Conservation (phyloP, 192 early-diverging fungal genomes). For the Linderina pennispora region DNA sequence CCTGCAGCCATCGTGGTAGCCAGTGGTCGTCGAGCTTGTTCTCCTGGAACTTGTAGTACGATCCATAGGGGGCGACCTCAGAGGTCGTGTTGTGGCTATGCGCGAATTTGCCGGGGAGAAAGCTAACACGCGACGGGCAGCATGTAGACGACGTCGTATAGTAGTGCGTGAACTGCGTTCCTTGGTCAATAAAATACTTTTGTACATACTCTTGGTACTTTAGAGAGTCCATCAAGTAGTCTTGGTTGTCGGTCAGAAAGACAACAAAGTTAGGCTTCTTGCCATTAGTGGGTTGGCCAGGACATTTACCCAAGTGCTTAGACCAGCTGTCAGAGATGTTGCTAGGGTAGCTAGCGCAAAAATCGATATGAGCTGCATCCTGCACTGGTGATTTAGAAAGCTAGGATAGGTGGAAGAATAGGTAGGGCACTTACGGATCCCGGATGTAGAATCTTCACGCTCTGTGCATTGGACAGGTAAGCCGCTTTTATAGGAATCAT, state of each 20-base stretch:
- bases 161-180: slow-evolving; percentile 55
- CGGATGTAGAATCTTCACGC: too few species aligned
- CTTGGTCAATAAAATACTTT: slow-evolving; percentile 53
- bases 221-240: slow-evolving; percentile 48
- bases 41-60: slow-evolving; percentile 37
- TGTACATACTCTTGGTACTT: slow-evolving; percentile 57
- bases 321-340: too few species aligned
- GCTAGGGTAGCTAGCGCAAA: too few species aligned
- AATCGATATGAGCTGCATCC: too few species aligned
- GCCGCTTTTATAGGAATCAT: too few species aligned
- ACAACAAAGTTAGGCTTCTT: slow-evolving; percentile 61
- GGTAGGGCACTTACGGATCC: too few species aligned
- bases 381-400: too few species aligned
- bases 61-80: slow-evolving; percentile 25
- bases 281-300: too few species aligned
- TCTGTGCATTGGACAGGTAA: too few species aligned
- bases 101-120: slow-evolving; percentile 56
- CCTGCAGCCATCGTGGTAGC: slow-evolving; percentile 50
- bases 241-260: slow-evolving; percentile 64
- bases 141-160: slow-evolving; percentile 59
- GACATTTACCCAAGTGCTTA: too few species aligned
- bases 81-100: slow-evolving; percentile 48
- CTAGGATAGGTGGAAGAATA: too few species aligned
- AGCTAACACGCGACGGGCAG: slow-evolving; percentile 55
- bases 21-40: slow-evolving; percentile 40